A percentile compares a stretch with the other conserved stretches of the same genome.
phyloP scores from a whole-genome alignment of 2,329 filamentous ascomycete species.

The Achaetomium macrosporum region DNA sequence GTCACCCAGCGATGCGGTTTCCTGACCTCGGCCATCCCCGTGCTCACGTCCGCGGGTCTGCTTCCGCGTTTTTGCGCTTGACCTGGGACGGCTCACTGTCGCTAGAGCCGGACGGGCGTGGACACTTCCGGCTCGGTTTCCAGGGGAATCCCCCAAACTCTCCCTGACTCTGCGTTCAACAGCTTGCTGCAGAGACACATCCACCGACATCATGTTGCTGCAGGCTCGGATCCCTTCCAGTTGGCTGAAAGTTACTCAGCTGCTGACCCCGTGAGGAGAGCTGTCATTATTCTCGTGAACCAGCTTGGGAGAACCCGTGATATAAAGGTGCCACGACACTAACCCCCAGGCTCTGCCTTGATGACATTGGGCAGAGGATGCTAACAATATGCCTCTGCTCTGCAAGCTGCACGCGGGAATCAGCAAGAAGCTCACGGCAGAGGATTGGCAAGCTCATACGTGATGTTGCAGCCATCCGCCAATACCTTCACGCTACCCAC shows the following conservation, averaged over 20 bases:
- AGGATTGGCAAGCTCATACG: not conserved
- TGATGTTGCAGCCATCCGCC: conserved; percentile 2
- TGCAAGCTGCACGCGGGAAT: too few species aligned
- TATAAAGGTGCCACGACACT: not conserved
- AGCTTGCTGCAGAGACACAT: not conserved
- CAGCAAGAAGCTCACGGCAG: too few species aligned
- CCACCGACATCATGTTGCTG: not conserved
- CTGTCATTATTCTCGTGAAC: not conserved
- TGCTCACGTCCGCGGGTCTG: conserved; percentile 13
- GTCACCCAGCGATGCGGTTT: not conserved
- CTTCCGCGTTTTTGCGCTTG: conserved; percentile 1
- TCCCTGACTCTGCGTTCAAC: too few species aligned
- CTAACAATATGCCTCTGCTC: too few species aligned
- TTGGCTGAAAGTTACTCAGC: not conserved
- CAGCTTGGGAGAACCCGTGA: not conserved
- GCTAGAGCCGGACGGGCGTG: too few species aligned
- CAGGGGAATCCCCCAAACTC: too few species aligned
- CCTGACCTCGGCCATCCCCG: conserved; percentile 5
- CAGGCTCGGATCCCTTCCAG: not conserved
- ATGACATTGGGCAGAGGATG: not conserved
- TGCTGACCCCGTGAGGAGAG: not conserved
- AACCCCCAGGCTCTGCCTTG: not conserved
- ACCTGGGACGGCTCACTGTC: not conserved
- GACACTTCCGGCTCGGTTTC: too few species aligned
- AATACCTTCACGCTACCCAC: not conserved